Evolutionary conservation across 2,329 filamentous ascomycete species (phyloP), one percentile per base, ranked within the genome.

Genomic region (Colletotrichum tropicicola): DNA sequence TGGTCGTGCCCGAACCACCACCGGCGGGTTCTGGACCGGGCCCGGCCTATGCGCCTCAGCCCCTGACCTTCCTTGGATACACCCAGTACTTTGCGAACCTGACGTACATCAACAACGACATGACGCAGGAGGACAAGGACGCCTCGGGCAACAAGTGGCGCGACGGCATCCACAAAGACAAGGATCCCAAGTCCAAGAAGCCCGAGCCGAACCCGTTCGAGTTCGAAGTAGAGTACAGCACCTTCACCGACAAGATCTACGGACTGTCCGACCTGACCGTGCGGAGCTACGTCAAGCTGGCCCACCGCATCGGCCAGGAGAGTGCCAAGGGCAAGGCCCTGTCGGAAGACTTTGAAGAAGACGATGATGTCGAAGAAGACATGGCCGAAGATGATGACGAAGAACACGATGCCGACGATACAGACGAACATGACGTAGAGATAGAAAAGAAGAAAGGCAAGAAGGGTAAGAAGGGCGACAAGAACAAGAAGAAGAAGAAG

Each of bases 41-140:
- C 0, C 96, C 96, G 0, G 96, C 93, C 7, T 98, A 99, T 78
- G 93, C 90, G 19, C 89, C 91, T 7, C 96, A 99, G 74, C 83
- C 92, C 0, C 82, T 98, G 37, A 92, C 93, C 0, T 83, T 94
- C 67, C 84, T 91, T 3, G 89, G 92, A 5, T 98, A 93, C 77
- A 93, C 89, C 4, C 96, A 99, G 73, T 98, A 97, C 77, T 98
- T 89, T 77, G 94, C 95, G 66, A 99, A 99, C 75, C 81, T 99
- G n/a, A 98, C 95, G 0, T 81, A 88, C 63, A 90, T 97, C 78
- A 97, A 98, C 79, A 92, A 94, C 70, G 87, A 92, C 65, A 84
- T 89, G 49, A 73, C 77, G 2, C 70, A 69, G 17, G 72, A 75
- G 9, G 73, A 75, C 3, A 68, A 72, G 3, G 68, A 68, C 9